These are phyloP conservation scores for Glonium stellatum DNA, from an alignment of 495 filamentous ascomycete genomes.

Conservation along the genomic window DNA sequence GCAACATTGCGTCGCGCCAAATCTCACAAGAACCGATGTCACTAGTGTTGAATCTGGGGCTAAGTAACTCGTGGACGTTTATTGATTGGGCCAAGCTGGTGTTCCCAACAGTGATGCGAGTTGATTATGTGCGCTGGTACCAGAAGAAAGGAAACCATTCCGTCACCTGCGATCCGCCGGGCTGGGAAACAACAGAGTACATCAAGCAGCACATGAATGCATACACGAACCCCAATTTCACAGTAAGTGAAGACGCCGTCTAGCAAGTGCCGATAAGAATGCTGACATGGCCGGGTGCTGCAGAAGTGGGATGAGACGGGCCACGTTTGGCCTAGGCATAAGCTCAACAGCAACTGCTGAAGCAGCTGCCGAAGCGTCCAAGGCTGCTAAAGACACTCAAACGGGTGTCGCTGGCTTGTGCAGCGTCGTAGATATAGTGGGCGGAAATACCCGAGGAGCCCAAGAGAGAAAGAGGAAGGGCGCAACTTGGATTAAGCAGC, in stretches of 20 bases:
- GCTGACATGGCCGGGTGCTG: background rate
- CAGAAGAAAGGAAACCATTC: conserved; percentile 52
- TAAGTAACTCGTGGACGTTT: conserved; percentile 53
- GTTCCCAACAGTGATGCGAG: conserved; percentile 61
- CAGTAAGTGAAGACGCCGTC: conserved; percentile 28
- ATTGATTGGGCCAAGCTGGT: conserved; percentile 44
- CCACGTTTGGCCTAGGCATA: conserved; percentile 1
- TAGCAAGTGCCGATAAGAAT: background rate
- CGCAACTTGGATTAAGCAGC: too few species aligned
- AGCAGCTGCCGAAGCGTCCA: background rate
- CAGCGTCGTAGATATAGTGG: too few species aligned
- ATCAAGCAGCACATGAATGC: conserved; percentile 56
- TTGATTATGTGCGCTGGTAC: conserved; percentile 73
- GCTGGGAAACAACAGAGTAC: conserved; percentile 62
- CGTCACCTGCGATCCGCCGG: conserved; percentile 66
- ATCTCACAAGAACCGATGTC: conserved; percentile 67
- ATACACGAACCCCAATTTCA: conserved; percentile 62
- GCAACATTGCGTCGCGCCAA: conserved; percentile 62
- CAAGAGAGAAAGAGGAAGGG: too few species aligned
- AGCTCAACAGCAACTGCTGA: conserved; percentile 6
- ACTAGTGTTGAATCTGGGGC: conserved; percentile 64
- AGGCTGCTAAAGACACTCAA: too few species aligned
- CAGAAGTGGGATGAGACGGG: conserved; percentile 5
- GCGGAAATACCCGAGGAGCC: too few species aligned
- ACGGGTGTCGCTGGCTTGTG: too few species aligned